Percentiles rank a stretch among this genome's conserved stretches.
phyloP scores from a whole-genome alignment of 2,329 filamentous ascomycete species.

The Diplocarpon rosae region DNA sequence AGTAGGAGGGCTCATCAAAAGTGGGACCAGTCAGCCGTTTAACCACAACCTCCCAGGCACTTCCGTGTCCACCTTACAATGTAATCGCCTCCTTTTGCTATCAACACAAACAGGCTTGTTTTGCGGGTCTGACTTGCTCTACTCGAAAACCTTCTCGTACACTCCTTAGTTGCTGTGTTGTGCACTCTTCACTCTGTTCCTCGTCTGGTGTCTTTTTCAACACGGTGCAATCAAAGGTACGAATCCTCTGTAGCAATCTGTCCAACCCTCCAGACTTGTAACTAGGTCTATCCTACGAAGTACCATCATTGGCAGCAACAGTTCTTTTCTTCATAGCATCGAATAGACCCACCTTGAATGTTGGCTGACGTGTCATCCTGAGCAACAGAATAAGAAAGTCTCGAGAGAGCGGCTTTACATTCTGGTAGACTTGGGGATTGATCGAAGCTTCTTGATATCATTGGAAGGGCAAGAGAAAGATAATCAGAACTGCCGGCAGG shows the following conservation, averaged over 20 bases:
- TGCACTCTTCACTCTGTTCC: too few species aligned
- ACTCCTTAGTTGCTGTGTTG: too few species aligned
- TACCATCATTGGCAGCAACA: background rate
- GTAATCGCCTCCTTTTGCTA: slow-evolving; percentile 6
- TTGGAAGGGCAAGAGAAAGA: slow-evolving; percentile 3
- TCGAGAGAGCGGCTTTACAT: slow-evolving; percentile 10
- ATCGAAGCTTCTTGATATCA: slow-evolving; percentile 1
- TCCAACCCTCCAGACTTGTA: slow-evolving; percentile 1
- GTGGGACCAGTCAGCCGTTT: too few species aligned
- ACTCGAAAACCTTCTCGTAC: too few species aligned
- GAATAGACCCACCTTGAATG: slow-evolving; percentile 2
- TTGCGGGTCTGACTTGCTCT: too few species aligned
- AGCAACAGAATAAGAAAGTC: slow-evolving; percentile 18
- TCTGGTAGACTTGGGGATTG: background rate
- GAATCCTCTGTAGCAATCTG: slow-evolving; percentile 7
- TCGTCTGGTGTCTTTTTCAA: background rate
- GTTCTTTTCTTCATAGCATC: background rate
- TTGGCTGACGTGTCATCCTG: slow-evolving; percentile 17
- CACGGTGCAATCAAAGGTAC: slow-evolving; percentile 18
- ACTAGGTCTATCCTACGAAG: too few species aligned
- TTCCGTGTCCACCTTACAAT: background rate
- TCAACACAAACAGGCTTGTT: slow-evolving; percentile 5
- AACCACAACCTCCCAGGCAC: background rate
- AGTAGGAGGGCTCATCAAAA: too few species aligned
- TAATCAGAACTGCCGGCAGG: slow-evolving; percentile 5